phyloP scores from a whole-genome alignment of 108 stramenopile species.

The Pseudonitzschia pungens region DNA sequence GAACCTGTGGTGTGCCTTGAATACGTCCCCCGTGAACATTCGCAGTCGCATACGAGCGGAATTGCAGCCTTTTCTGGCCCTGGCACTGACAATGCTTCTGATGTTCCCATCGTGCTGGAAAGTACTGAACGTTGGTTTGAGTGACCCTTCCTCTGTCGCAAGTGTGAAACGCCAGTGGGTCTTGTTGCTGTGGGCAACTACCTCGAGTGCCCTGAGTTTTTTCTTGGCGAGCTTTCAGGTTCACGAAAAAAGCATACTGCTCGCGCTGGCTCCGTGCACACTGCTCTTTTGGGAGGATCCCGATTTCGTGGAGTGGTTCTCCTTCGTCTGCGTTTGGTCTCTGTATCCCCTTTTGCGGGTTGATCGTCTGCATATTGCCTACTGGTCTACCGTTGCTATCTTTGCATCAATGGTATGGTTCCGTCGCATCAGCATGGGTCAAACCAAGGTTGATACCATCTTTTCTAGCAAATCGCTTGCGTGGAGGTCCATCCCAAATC shows the following conservation, averaged over 20 bases:
- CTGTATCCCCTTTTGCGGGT: slow-evolving; percentile 69
- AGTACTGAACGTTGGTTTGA: slow-evolving; percentile 43
- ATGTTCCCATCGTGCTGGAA: slow-evolving; percentile 56
- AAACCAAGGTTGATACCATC: slow-evolving; percentile 9
- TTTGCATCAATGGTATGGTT: slow-evolving; percentile 39
- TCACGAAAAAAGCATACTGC: slow-evolving; percentile 92
- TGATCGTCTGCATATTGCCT: slow-evolving; percentile 69
- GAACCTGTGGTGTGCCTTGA: slow-evolving; percentile 90
- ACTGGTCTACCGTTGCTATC: slow-evolving; percentile 56
- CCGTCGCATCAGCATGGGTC: slow-evolving; percentile 17
- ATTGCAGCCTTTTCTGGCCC: slow-evolving; percentile 52
- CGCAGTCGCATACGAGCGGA: slow-evolving; percentile 52
- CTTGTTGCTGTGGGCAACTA: slow-evolving; percentile 52
- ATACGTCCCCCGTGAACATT: slow-evolving; percentile 64
- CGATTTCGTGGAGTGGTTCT: slow-evolving; percentile 63
- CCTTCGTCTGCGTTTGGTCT: slow-evolving; percentile 66
- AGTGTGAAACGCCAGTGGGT: slow-evolving; percentile 34
- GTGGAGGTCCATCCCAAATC: slow-evolving; percentile 28
- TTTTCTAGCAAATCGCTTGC: slow-evolving; percentile 21
- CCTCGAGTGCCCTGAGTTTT: slow-evolving; percentile 76
- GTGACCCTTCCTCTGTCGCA: not conserved
- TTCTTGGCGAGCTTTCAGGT: slow-evolving; percentile 95
- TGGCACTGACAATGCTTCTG: slow-evolving; percentile 48
- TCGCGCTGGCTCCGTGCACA: slow-evolving; percentile 79
- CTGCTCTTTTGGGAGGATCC: slow-evolving; percentile 58